Conservation (phyloP, 768 basidiomycete species). For the Mycena leptocephala region DNA sequence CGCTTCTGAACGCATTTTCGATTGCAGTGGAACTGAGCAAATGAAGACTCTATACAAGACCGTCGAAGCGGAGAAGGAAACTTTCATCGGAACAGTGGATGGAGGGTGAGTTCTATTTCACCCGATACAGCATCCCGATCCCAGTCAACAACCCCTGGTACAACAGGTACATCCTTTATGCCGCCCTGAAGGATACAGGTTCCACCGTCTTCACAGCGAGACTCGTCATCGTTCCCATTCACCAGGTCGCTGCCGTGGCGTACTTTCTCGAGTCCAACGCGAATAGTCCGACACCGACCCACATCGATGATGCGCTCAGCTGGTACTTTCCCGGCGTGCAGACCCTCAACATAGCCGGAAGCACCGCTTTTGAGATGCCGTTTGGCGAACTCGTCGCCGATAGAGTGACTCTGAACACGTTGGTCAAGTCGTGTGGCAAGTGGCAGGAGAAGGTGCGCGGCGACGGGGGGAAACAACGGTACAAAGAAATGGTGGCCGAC, state of each 20-base stretch:
- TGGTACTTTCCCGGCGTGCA: background rate
- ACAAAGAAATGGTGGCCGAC: background rate
- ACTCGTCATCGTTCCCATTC: background rate
- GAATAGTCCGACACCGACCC: background rate
- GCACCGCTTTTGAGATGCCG: background rate
- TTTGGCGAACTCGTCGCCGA: background rate
- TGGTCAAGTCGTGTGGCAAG: background rate
- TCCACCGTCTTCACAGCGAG: too few species aligned
- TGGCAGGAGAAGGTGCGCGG: background rate
- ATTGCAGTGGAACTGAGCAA: too few species aligned
- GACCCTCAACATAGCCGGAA: background rate
- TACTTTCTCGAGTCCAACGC: background rate
- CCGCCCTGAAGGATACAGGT: too few species aligned
- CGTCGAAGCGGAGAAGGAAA: too few species aligned
- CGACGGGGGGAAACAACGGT: background rate
- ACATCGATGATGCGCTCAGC: background rate
- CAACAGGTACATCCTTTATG: too few species aligned
- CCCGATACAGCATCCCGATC: too few species aligned
- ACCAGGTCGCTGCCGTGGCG: background rate
- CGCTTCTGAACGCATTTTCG: too few species aligned
- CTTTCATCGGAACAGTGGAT: too few species aligned
- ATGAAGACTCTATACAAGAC: too few species aligned
- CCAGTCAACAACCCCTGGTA: too few species aligned
- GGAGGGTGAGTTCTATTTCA: too few species aligned
- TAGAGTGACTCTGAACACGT: background rate